Percentiles rank a stretch among this genome's conserved stretches.
These are phyloP conservation scores for Hyphodiscus sp. DNA, from an alignment of 2,329 filamentous ascomycete species.

Conservation along the genomic window DNA sequence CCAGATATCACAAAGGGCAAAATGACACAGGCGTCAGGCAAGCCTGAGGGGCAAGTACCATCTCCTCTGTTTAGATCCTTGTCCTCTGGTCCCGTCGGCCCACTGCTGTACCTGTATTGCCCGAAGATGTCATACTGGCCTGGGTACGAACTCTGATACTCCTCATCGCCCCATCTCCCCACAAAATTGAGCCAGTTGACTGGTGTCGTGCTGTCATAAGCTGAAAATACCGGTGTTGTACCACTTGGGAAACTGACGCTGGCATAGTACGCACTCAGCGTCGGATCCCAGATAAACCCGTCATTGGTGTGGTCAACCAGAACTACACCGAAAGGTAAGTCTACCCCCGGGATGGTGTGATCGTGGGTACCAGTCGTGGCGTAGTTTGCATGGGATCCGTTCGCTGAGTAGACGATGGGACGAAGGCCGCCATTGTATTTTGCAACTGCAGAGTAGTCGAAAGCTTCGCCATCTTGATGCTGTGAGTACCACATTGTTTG, in stretches of 20 bases:
- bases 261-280: conserved; percentile 46
- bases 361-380: conserved; percentile 56
- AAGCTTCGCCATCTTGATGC: conserved; percentile 78
- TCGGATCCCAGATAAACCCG: conserved; percentile 63
- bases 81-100: conserved; percentile 52
- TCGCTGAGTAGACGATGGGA: conserved; percentile 61
- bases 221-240: conserved; percentile 19
- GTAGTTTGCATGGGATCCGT: conserved; percentile 65
- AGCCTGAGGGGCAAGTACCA: neutral
- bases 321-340: conserved; percentile 31
- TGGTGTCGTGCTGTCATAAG: conserved; percentile 58
- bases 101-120: conserved; percentile 40
- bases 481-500: conserved; percentile 83
- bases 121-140: conserved; percentile 33
- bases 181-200: conserved; percentile 56
- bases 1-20: too few species aligned
- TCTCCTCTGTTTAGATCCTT: conserved; percentile 41
- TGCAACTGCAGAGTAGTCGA: conserved; percentile 79
- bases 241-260: conserved; percentile 34
- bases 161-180: conserved; percentile 36
- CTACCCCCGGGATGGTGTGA: conserved; percentile 21
- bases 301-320: conserved; percentile 57
- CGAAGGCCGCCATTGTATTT: conserved; percentile 56
- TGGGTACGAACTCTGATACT: conserved; percentile 38
- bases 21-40: too few species aligned